These are phyloP conservation scores for Glutinoglossum americanum DNA, from an alignment of 495 filamentous ascomycete species.

Conservation along the genomic window DNA sequence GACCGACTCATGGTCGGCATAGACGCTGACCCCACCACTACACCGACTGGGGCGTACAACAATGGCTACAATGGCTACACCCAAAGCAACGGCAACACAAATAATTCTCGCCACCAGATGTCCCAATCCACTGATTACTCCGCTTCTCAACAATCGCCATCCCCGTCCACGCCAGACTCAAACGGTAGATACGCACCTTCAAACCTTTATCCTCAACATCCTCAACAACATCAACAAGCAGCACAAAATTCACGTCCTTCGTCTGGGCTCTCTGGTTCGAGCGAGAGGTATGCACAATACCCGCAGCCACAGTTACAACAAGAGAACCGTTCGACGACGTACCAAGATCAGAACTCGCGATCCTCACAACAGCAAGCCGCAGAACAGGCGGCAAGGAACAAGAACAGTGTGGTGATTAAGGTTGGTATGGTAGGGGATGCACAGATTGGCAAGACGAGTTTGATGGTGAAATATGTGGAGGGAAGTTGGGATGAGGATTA, in stretches of 20 bases:
- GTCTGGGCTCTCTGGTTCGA: slow-evolving; percentile 26
- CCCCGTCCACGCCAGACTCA: slow-evolving; percentile 21
- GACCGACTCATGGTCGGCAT: slow-evolving; percentile 16
- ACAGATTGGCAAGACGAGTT: slow-evolving; percentile 93
- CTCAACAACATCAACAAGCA: slow-evolving; percentile 20
- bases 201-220: slow-evolving; percentile 23
- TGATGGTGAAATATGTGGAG: slow-evolving; percentile 99
- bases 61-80: slow-evolving; percentile 9
- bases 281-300: slow-evolving; percentile 23
- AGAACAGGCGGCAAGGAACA: slow-evolving; percentile 24
- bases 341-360: slow-evolving; percentile 24
- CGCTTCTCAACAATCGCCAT: slow-evolving; percentile 17
- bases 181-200: slow-evolving; percentile 20
- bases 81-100: slow-evolving; percentile 15
- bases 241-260: slow-evolving; percentile 21
- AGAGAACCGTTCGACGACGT: slow-evolving; percentile 8
- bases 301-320: slow-evolving; percentile 13
- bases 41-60: slow-evolving; percentile 9
- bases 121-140: slow-evolving; percentile 24
- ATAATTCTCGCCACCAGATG: slow-evolving; percentile 19
- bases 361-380: slow-evolving; percentile 17
- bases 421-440: slow-evolving; percentile 99
- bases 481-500: slow-evolving; percentile 99
- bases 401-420: slow-evolving; percentile 92
- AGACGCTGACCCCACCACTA: slow-evolving; percentile 13